These are phyloP conservation scores for Pulchroboletus neoregius DNA, from an alignment of 1,284 basidiomycete genomes.

Conservation along the genomic window DNA sequence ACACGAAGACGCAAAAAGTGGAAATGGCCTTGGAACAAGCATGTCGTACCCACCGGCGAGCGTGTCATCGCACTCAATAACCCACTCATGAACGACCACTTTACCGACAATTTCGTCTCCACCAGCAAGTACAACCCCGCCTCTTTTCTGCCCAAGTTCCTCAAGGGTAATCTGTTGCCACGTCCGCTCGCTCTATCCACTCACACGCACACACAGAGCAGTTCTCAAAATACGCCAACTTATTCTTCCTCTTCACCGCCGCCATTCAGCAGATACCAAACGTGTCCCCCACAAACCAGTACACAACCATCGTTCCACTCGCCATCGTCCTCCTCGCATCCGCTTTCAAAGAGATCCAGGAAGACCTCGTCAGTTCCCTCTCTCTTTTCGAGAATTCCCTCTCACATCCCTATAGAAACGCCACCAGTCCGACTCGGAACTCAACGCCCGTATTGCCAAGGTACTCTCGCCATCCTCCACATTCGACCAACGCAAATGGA, in stretches of 20 bases:
- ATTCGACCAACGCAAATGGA: slow-evolving; percentile 84
- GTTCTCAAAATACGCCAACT: slow-evolving; percentile 98
- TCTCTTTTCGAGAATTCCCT: not conserved
- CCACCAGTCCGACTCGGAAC: slow-evolving; percentile 89
- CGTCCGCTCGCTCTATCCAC: not conserved
- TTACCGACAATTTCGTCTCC: slow-evolving; percentile 80
- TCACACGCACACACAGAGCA: slow-evolving; percentile 60
- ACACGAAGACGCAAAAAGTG: slow-evolving; percentile 36
- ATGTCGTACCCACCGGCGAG: slow-evolving; percentile 57
- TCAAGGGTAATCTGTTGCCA: slow-evolving; percentile 60
- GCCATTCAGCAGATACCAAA: slow-evolving; percentile 98
- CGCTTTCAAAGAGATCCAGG: slow-evolving; percentile 96
- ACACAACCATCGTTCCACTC: slow-evolving; percentile 94
- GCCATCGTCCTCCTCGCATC: slow-evolving; percentile 88
- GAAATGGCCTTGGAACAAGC: slow-evolving; percentile 79
- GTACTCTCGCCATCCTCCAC: slow-evolving; percentile 64
- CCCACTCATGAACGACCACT: slow-evolving; percentile 59
- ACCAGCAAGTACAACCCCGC: slow-evolving; percentile 94
- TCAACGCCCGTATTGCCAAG: slow-evolving; percentile 83
- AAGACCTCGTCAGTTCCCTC: slow-evolving; percentile 67
- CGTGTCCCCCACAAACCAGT: slow-evolving; percentile 94
- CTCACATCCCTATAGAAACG: slow-evolving; percentile 65
- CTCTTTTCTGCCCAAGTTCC: slow-evolving; percentile 92
- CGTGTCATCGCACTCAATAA: slow-evolving; percentile 75
- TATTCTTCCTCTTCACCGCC: slow-evolving; percentile 99